These are phyloP conservation scores for Boletus vermiculosoides DNA, from an alignment of 768 basidiomycete genomes.

Conservation along the genomic window DNA sequence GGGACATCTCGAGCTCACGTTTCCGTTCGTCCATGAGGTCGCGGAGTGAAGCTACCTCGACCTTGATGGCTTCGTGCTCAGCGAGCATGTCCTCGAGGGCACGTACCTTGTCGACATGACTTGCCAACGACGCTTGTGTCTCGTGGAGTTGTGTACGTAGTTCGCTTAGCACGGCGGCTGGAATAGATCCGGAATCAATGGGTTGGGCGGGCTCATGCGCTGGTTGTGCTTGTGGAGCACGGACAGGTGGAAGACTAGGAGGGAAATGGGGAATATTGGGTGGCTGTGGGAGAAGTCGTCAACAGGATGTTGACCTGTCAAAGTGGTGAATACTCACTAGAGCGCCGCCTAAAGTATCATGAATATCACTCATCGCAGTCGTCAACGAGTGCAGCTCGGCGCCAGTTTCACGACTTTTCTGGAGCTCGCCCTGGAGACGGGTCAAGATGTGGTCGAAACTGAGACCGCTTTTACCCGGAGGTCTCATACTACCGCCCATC, in stretches of 20 bases:
- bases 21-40: constrained; percentile 69
- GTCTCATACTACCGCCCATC: constrained; percentile 68
- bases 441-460: constrained; percentile 91
- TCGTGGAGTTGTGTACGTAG: constrained; percentile 83
- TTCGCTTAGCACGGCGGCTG: constrained; percentile 43
- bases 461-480: constrained; percentile 80
- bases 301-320: neutral
- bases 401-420: constrained; percentile 92
- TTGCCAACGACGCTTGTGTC: constrained; percentile 74
- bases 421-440: constrained; percentile 88
- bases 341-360: constrained; percentile 84
- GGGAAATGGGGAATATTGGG: constrained; percentile 63
- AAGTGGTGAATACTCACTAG: constrained; percentile 48
- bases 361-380: constrained; percentile 83
- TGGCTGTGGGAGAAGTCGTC: constrained; percentile 43
- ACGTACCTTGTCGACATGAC: constrained; percentile 80
- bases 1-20: constrained; percentile 42
- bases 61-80: constrained; percentile 83
- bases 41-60: constrained; percentile 70
- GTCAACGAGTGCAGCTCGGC: constrained; percentile 77
- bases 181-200: constrained; percentile 25
- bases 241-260: constrained; percentile 62
- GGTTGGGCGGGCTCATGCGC: constrained; percentile 29
- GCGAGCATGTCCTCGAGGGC: constrained; percentile 76
- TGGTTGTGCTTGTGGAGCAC: constrained; percentile 35